These are phyloP conservation scores for Sporothrix sp. DNA, from an alignment of 2,329 filamentous ascomycete species.

Conservation along the genomic window DNA sequence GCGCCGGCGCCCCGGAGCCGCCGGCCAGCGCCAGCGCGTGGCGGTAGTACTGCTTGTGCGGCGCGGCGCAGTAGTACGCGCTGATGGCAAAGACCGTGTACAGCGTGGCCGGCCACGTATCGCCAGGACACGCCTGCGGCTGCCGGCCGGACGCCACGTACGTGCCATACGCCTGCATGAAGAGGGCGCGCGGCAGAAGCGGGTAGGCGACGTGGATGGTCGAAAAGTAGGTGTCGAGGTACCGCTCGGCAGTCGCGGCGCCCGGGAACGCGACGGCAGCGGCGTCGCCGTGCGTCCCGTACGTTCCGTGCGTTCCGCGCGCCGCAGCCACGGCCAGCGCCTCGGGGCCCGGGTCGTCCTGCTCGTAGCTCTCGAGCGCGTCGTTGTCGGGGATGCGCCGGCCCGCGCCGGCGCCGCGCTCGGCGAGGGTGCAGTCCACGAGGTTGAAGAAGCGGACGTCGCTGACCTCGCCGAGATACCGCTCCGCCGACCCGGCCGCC, in stretches of 20 bases:
- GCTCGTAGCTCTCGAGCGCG: slow-evolving; percentile 20
- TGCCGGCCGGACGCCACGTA: neutral
- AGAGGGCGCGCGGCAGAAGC: slow-evolving; percentile 22
- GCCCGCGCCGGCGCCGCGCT: neutral
- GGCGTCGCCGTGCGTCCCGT: neutral
- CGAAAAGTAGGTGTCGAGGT: slow-evolving; percentile 22
- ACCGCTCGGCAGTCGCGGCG: slow-evolving; percentile 8
- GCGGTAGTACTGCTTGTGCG: slow-evolving; percentile 21
- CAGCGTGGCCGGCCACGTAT: slow-evolving; percentile 15
- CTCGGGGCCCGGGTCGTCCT: slow-evolving; percentile 7
- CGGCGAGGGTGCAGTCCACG: slow-evolving; percentile 22
- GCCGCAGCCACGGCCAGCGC: neutral
- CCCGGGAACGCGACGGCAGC: slow-evolving; percentile 6
- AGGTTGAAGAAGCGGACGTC: slow-evolving; percentile 29
- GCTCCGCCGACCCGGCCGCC: slow-evolving; percentile 13
- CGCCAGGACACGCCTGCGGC: neutral
- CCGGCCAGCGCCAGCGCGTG: slow-evolving; percentile 20
- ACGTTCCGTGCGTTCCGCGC: no score
- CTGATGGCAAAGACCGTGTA: slow-evolving; percentile 24
- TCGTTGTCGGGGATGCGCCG: slow-evolving; percentile 1
- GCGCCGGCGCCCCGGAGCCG: slow-evolving; percentile 18
- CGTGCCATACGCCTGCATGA: slow-evolving; percentile 13
- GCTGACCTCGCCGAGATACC: slow-evolving; percentile 30
- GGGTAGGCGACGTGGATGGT: slow-evolving; percentile 29
- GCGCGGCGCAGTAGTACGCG: slow-evolving; percentile 24